These are phyloP conservation scores for Talaromyces sp. DNA, from an alignment of 2,329 filamentous ascomycete genomes.

Conservation along the genomic window DNA sequence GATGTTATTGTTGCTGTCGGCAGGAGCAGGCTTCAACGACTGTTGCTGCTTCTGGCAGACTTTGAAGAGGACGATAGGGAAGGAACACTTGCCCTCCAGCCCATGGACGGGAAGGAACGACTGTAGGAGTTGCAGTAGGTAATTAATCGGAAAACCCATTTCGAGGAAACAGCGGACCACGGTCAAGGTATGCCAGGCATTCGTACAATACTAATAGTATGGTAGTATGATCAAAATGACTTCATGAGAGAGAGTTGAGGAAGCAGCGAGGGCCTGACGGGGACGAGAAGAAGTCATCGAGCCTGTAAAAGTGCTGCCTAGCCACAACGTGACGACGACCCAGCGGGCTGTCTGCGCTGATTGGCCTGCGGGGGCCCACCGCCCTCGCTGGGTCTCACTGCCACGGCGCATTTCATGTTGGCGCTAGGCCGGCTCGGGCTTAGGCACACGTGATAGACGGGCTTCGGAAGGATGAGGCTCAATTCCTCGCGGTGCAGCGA, in stretches of 20 bases:
- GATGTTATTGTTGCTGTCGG: background rate
- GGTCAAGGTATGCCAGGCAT: background rate
- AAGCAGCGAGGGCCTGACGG: background rate
- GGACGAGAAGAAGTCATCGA: slow-evolving; percentile 5
- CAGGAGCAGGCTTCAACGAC: background rate
- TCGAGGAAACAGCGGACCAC: background rate
- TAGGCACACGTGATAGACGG: slow-evolving; percentile 4
- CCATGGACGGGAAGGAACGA: slow-evolving; percentile 7
- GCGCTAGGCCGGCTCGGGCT: background rate
- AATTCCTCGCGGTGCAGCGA: background rate
- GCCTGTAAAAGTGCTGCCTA: slow-evolving; percentile 17
- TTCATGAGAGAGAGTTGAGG: background rate
- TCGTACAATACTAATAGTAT: background rate
- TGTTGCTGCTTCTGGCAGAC: slow-evolving; percentile 5
- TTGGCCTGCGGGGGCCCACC: background rate
- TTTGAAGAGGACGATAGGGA: slow-evolving; percentile 13
- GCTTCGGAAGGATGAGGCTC: slow-evolving; percentile 10
- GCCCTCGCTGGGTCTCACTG: background rate
- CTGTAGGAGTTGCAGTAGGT: slow-evolving; percentile 11
- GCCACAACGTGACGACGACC: slow-evolving; percentile 15
- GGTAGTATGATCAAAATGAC: background rate
- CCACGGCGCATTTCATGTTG: slow-evolving; percentile 1
- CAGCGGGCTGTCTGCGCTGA: background rate
- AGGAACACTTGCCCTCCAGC: slow-evolving; percentile 12
- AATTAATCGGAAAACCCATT: slow-evolving; percentile 14